Conservation (phyloP, 495 filamentous ascomycete genomes). For the Parachaetomium inaequale region DNA sequence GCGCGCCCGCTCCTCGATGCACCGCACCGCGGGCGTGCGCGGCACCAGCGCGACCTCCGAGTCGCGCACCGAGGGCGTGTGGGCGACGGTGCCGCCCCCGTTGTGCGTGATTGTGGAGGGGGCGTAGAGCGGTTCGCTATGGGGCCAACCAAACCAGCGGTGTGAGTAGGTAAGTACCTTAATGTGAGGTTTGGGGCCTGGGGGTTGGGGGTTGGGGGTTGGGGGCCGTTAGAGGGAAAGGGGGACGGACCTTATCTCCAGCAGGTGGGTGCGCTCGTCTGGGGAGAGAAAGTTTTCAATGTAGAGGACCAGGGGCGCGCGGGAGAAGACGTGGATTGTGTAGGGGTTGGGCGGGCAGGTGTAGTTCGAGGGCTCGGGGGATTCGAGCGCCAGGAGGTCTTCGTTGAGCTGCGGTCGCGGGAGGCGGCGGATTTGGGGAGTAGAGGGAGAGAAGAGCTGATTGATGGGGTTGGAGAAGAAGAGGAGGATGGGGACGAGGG, state of each 20-base stretch:
- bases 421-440: constrained; percentile 31
- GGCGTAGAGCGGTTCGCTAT: constrained; percentile 40
- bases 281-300: constrained; percentile 42
- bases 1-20: constrained; percentile 42
- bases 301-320: constrained; percentile 45
- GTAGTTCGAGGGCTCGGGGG: constrained; percentile 19
- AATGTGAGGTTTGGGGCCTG: too few relatives aligned
- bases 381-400: constrained; percentile 43
- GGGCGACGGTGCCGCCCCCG: constrained; percentile 32
- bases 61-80: constrained; percentile 39
- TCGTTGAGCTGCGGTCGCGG: constrained; percentile 41
- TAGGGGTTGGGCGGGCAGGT: constrained; percentile 36
- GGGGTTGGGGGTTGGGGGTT: too few relatives aligned
- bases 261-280: constrained; percentile 38
- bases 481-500: constrained; percentile 24
- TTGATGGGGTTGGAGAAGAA: constrained; percentile 28
- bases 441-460: constrained; percentile 19
- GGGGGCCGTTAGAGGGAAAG: neutral
- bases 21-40: constrained; percentile 39
- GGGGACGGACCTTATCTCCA: constrained; percentile 42
- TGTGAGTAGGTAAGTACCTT: neutral
- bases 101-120: constrained; percentile 44
- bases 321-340: constrained; percentile 40
- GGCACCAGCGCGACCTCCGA: constrained; percentile 48
- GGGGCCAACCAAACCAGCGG: neutral